phyloP scores from a whole-genome alignment of 2,329 filamentous ascomycete genomes.

The Thelonectria discophora region DNA sequence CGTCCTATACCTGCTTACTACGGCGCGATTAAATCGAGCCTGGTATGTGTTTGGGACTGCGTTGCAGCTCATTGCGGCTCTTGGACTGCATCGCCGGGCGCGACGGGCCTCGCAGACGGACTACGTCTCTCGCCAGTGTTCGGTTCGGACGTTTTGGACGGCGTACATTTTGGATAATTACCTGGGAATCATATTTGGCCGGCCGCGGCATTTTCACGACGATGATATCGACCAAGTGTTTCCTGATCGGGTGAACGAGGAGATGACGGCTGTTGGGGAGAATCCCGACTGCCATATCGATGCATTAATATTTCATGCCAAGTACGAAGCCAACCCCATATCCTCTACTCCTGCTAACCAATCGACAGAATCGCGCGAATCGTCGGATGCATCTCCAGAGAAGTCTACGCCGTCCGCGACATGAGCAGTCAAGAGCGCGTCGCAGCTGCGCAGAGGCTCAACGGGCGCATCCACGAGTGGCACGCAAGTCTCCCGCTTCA shows the following conservation, averaged over 20 bases:
- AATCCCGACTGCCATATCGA: slow-evolving; percentile 58
- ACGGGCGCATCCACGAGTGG: slow-evolving; percentile 52
- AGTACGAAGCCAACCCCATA: neutral
- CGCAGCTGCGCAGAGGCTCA: slow-evolving; percentile 49
- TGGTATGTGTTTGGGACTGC: slow-evolving; percentile 69
- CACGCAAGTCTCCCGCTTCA: slow-evolving; percentile 52
- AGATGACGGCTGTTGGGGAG: slow-evolving; percentile 57
- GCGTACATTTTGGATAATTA: slow-evolving; percentile 71
- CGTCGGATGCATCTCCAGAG: slow-evolving; percentile 50
- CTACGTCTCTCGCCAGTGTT: slow-evolving; percentile 60
- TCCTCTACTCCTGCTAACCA: neutral
- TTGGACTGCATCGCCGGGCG: slow-evolving; percentile 49
- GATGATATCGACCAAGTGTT: slow-evolving; percentile 70
- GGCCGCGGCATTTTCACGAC: slow-evolving; percentile 68
- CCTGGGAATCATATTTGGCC: slow-evolving; percentile 68
- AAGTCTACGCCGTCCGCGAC: slow-evolving; percentile 51
- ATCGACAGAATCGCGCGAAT: slow-evolving; percentile 48
- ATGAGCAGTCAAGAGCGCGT: slow-evolving; percentile 50
- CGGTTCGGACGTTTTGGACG: slow-evolving; percentile 68
- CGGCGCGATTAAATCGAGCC: slow-evolving; percentile 67
- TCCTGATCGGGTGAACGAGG: slow-evolving; percentile 63
- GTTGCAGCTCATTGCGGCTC: slow-evolving; percentile 59
- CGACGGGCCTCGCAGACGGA: slow-evolving; percentile 40
- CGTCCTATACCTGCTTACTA: slow-evolving; percentile 66
- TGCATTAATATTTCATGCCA: slow-evolving; percentile 56